These are phyloP conservation scores for Didymella glomerata DNA, from an alignment of 2,329 filamentous ascomycete genomes.

Conservation along the genomic window DNA sequence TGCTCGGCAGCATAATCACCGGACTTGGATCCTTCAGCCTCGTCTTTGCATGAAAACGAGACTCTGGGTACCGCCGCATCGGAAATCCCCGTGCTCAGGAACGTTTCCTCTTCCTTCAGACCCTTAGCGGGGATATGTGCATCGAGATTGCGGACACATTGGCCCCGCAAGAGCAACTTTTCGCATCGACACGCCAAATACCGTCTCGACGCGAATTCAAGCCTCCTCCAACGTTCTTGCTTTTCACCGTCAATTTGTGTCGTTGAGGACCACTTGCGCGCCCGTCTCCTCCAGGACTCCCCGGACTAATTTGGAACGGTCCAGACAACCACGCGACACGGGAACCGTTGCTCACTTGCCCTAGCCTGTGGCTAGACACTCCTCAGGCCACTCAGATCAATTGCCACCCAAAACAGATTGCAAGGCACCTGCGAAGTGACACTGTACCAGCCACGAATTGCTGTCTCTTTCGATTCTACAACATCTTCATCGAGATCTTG, in stretches of 20 bases:
- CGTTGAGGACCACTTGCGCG: not conserved
- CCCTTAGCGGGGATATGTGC: slow-evolving; percentile 1
- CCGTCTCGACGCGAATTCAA: not conserved
- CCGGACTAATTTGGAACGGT: slow-evolving; percentile 10
- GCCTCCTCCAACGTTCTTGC: not conserved
- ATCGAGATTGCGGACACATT: slow-evolving; percentile 17
- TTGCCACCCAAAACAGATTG: slow-evolving; percentile 3
- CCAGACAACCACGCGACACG: slow-evolving; percentile 20
- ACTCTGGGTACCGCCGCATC: slow-evolving; percentile 1
- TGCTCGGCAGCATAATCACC: not conserved
- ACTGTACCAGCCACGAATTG: not conserved
- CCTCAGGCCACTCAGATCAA: slow-evolving; percentile 3
- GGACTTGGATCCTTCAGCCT: not conserved
- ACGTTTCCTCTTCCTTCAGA: not conserved
- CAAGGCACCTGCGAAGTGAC: not conserved
- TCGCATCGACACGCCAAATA: slow-evolving; percentile 4
- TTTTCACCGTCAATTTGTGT: not conserved
- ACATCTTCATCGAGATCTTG: slow-evolving; percentile 4
- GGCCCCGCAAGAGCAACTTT: slow-evolving; percentile 20
- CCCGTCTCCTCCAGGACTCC: not conserved
- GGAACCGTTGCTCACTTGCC: slow-evolving; percentile 8
- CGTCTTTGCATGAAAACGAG: not conserved
- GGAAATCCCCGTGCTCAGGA: not conserved
- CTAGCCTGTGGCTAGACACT: slow-evolving; percentile 2
- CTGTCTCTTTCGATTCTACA: not conserved